These are phyloP conservation scores for Hemisphaericaspora xylofermentans DNA, from an alignment of 1,139 yeast species.

Conservation along the genomic window DNA sequence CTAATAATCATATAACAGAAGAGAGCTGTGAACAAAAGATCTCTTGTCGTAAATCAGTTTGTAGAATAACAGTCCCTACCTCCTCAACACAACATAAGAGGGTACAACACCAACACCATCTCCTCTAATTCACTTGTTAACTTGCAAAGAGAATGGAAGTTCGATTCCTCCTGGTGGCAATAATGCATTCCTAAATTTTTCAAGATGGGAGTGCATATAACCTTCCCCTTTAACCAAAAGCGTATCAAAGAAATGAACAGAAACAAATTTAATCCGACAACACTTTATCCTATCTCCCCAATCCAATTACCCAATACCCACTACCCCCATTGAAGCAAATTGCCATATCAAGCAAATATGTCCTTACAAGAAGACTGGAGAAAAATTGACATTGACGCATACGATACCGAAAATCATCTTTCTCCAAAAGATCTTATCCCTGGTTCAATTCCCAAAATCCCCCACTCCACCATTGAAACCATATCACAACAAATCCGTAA, in stretches of 20 bases:
- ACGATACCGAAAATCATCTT: conserved; percentile 76
- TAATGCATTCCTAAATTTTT: too few relatives aligned
- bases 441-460: conserved; percentile 37
- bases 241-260: conserved; percentile 1
- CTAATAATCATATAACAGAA: conserved; percentile 8
- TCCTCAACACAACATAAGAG: too few relatives aligned
- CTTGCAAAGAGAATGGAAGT: too few relatives aligned
- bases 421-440: conserved; percentile 66
- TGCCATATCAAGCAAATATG: conserved; percentile 7
- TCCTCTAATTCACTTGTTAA: too few relatives aligned
- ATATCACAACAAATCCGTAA: conserved; percentile 60
- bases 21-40: conserved; percentile 3
- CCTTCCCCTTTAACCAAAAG: background rate
- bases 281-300: background rate
- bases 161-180: too few relatives aligned
- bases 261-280: conserved; percentile 1
- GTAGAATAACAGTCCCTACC: too few relatives aligned
- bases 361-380: conserved; percentile 49
- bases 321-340: background rate
- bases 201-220: background rate
- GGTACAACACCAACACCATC: too few relatives aligned
- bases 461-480: conserved; percentile 54
- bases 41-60: background rate
- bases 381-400: conserved; percentile 89
- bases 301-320: background rate